Conservation (phyloP, 2,329 filamentous ascomycete genomes). For the Botrytis aclada region DNA sequence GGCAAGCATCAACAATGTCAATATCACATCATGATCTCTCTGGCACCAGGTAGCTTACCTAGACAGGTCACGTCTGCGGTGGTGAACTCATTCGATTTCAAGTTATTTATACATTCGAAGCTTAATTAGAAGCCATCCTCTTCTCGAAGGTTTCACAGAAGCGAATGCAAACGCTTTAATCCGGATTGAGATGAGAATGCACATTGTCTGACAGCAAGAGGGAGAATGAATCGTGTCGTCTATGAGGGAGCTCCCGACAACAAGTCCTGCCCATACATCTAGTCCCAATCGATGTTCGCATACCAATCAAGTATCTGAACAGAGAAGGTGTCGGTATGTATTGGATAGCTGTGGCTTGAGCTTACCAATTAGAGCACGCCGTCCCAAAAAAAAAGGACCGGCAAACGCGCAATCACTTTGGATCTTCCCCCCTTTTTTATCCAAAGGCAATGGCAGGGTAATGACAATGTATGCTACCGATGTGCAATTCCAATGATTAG, state of each 20-base stretch:
- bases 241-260: not conserved
- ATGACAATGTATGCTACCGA: not conserved
- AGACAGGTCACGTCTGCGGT: not conserved
- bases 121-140: not conserved
- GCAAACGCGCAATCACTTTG: conserved; percentile 11
- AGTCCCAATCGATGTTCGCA: not conserved
- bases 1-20: not conserved
- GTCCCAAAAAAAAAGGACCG: not conserved
- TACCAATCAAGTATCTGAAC: not conserved
- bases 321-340: not conserved
- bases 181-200: not conserved
- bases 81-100: not conserved
- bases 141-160: not conserved
- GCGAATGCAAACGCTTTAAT: not conserved
- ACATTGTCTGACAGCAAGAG: not conserved
- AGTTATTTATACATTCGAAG: not conserved
- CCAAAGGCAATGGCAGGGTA: not conserved
- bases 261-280: not conserved
- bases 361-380: not conserved
- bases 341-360: not conserved
- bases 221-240: not conserved
- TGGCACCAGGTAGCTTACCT: not conserved
- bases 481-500: not conserved
- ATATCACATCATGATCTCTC: not conserved
- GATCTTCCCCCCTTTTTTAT: not conserved